Base-by-base conservation (phyloP, 1,139 yeast genomes). In the Yamadazyma sp. region DNA sequence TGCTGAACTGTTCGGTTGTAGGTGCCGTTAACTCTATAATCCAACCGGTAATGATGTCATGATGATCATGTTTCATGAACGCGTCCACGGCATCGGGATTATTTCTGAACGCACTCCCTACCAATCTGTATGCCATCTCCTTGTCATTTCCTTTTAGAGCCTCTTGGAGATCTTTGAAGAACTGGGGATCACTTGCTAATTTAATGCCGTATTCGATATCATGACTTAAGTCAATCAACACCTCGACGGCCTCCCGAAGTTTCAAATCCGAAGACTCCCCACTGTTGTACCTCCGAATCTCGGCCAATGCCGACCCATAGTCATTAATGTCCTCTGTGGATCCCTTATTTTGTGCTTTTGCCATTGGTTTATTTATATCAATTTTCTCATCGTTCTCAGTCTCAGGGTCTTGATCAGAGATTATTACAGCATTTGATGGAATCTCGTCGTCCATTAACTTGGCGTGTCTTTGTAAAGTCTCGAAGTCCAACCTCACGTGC, bases 401-500 rank as follows among this genome's bases (percentile, higher is more conserved):
- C 15, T 12, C 28, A 12, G 15, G 6, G 9, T 14, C 12, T 24
- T n/a, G n/a, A n/a, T n/a, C n/a, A n/a, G n/a, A n/a, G n/a, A n/a
- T n/a, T n/a, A n/a, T n/a, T n/a, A n/a, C n/a, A n/a, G n/a, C n/a
- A n/a, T n/a, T n/a, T n/a, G n/a, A n/a, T n/a, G n/a, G n/a, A n/a
- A n/a, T n/a, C n/a, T 50, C 50, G 3, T 53, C 51, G 14, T 68
- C 74, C 53, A 70, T 54, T 8, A 83, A 41, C 47, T 77, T 84
- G 1, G 95, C 96, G 55, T 83, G 86, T 53, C 71, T 78, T 29
- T 63, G 58, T 20, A 83, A 80, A 0, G 89, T 82, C 20, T 83
- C 88, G 39, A 86, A 63, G 56, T 87, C 76, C 52, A 84, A 55
- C 52, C 87, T 67, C 32, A 85, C 80, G 59, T 88, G 95, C 32